phyloP scores from a whole-genome alignment of 306 rosid genomes.

The Prosopis cineraria region DNA sequence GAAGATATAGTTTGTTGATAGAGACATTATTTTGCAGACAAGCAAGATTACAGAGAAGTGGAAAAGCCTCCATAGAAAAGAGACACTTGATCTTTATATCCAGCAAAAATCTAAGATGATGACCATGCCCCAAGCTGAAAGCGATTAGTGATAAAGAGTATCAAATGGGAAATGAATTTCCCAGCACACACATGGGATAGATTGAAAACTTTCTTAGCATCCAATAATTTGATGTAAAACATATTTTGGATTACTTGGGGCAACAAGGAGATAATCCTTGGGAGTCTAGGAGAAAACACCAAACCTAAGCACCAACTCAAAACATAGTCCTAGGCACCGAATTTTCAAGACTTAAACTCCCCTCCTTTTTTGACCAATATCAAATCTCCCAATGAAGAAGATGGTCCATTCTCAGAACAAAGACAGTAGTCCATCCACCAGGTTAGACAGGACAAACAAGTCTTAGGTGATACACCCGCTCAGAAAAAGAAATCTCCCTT shows the following conservation, averaged over 20 bases:
- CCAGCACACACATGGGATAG: not conserved
- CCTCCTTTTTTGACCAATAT: not conserved
- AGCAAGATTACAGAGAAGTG: not conserved
- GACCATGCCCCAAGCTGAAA: not conserved
- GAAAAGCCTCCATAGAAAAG: not conserved
- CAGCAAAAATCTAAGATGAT: not conserved
- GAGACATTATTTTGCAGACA: not conserved
- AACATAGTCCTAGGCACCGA: not conserved
- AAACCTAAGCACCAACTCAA: not conserved
- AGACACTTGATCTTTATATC: not conserved
- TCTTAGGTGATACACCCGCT: not conserved
- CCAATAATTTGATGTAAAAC: not conserved
- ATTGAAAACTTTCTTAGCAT: not conserved
- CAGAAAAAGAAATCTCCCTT: too few species aligned
- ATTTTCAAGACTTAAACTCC: not conserved
- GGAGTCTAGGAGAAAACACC: not conserved
- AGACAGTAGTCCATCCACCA: not conserved
- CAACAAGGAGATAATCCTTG: not conserved
- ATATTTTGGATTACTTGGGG: not conserved
- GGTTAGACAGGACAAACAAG: not conserved
- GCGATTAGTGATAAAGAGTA: not conserved
- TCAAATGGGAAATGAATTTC: not conserved
- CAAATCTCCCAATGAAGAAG: not conserved
- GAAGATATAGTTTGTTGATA: not conserved
- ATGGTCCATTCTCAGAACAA: not conserved